Base-by-base conservation (phyloP, 495 filamentous ascomycete genomes). In the Cladorrhinum samala region DNA sequence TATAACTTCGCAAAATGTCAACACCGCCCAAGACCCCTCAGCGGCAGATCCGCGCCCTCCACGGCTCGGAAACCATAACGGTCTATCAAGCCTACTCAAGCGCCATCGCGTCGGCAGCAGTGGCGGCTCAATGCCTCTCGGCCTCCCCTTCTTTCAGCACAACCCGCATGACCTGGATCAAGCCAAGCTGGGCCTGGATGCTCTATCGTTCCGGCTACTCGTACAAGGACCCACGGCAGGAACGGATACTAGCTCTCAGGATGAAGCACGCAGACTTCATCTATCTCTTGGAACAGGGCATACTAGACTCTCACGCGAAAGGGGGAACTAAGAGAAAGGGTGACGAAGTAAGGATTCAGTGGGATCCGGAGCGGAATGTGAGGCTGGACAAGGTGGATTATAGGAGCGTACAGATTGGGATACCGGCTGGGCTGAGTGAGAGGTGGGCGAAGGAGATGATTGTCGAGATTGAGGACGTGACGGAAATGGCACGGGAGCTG, bases 121-220 rank as follows among this genome's bases (percentile, higher is more conserved):
- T 86, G 8, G 11, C 60, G 16, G 44, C 63, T 2, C 80, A 85
- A 56, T 72, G 65, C 1, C 74, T 85, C 48, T 54, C 68, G 42
- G 74, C 77, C 19, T 79, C 75, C 1, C 70, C 79, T 1, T 59
- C 68, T 8, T 85, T 84, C 69, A 58, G 50, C n/a, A 61, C 68
- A 25, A 62, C 57, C 0, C 71, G 83, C 36, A 85, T 85, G 83
- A 86, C 82, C 9, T 86, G 83, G 83, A 79, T 85, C 51, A 86
- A 85, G 57, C 83, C 83, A 4, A 75, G 70, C 42, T 86, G 80
- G 75, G 66, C 69, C 49, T 86, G 83, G 83, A 84, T 85, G 80
- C 75, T 84, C 59, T 84, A 80, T 54, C 77, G 78, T 36, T 68
- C 70, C 37, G 80, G 79, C 8, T 83, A 80, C 63, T 71, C 72